These are phyloP conservation scores for Cladosporium phlei DNA, from an alignment of 2,329 filamentous ascomycete species.

Conservation along the genomic window DNA sequence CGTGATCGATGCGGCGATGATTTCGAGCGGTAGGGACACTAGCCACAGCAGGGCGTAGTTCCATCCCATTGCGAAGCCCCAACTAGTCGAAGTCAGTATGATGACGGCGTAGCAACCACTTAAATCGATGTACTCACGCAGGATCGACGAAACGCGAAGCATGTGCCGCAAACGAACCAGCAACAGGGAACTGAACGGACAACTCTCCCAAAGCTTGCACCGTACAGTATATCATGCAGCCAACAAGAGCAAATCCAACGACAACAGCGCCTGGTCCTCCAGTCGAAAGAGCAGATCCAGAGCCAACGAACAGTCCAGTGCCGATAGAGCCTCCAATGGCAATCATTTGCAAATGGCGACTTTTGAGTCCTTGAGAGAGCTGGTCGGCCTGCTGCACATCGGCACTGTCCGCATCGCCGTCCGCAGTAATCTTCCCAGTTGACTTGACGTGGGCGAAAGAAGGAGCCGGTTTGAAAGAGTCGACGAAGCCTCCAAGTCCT, in stretches of 20 bases:
- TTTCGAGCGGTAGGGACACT: conserved; percentile 23
- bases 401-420: conserved; percentile 13
- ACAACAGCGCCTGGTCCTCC: conserved; percentile 46
- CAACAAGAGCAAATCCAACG: conserved; percentile 28
- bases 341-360: conserved; percentile 31
- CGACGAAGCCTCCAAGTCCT: conserved; percentile 12
- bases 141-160: conserved; percentile 43
- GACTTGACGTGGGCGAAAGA: background rate
- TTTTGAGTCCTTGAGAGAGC: conserved; percentile 29
- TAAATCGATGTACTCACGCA: conserved; percentile 71
- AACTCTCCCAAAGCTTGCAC: conserved; percentile 40
- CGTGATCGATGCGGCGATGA: conserved; percentile 25
- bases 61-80: conserved; percentile 30
- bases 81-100: conserved; percentile 11
- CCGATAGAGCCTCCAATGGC: conserved; percentile 41
- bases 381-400: conserved; percentile 28
- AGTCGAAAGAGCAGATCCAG: conserved; percentile 44
- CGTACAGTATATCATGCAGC: conserved; percentile 43
- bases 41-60: conserved; percentile 28
- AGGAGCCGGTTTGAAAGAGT: conserved; percentile 7
- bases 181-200: conserved; percentile 38
- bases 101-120: conserved; percentile 61
- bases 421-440: background rate
- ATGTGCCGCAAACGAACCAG: conserved; percentile 39
- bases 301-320: conserved; percentile 52